Base-by-base conservation (phyloP, 352 stramenopile species). In the Phytophthora citricola region DNA sequence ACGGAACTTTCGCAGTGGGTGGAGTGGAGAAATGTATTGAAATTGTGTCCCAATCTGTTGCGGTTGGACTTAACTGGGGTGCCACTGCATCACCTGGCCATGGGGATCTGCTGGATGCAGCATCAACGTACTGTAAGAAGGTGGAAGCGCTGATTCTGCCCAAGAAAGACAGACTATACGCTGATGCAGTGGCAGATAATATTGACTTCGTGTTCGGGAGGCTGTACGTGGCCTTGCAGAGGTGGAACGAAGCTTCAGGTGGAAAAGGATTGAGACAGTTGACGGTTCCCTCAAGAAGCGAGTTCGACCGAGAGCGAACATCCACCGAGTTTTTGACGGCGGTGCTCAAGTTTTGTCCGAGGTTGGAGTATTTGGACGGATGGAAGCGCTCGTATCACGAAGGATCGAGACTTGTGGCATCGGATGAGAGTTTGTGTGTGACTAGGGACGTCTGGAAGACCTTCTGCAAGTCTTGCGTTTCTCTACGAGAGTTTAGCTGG, bases 401-500 rank as follows among this genome's bases (percentile, higher is more conserved):
- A 48, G 61, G 47, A 52, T 58, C 53, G 26, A 63, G 73, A 46
- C 43, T 85, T 9, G 66, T 84, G 17, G 46, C 65, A 10, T 85
- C 66, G 0, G 66, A 84, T 43, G 73, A 81, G 38, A 83, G 68
- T 61, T 57, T 79, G 39, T 69, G 68, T 57, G 58, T 78, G 12
- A 58, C 68, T 12, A 40, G 66, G 9, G 59, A 73, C 22, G 60
- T 81, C 3, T 89, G 80, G 80, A 73, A 65, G 5, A 39, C 29
- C 2, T 91, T 89, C 47, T 87, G 80, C 38, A 49, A 58, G 8
- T 63, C 58, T 4, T 89, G 83, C 27, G 50, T 63, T 15, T 36
- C 52, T 0, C 49, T 91, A 45, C 68, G 78, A 8, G 83, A 89
- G 59, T 86, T 91, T 61, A 87, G 83, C 50, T 91, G 83, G 83